Conservation (phyloP, 306 rosid genomes). For the Acacia melanoxylon region DNA sequence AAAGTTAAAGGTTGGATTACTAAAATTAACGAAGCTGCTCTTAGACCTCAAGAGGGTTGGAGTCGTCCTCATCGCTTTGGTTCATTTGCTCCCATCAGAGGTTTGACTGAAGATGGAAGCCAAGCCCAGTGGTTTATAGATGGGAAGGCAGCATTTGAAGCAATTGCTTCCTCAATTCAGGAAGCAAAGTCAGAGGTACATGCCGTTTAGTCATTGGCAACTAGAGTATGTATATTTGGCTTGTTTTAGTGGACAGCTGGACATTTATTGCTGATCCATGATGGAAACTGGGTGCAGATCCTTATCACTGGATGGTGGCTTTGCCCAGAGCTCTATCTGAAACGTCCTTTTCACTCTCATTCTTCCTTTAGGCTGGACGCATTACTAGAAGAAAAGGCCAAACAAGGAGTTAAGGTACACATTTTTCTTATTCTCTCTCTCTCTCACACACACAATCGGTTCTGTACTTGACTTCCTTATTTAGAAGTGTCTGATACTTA, state of each 20-base stretch:
- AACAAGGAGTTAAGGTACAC: conserved; percentile 93
- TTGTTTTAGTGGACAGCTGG: not conserved
- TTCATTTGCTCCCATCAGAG: conserved; percentile 95
- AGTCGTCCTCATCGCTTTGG: conserved; percentile 94
- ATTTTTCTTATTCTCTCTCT: not conserved
- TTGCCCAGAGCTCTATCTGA: conserved; percentile 89
- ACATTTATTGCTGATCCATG: conserved; percentile 17
- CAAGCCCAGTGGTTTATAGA: conserved; percentile 96
- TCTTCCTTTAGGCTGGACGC: conserved; percentile 74
- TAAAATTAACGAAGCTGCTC: conserved; percentile 86
- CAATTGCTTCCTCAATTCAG: conserved; percentile 89
- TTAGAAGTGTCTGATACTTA: conserved; percentile 16
- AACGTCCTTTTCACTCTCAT: conserved; percentile 74
- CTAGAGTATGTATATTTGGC: conserved; percentile 9
- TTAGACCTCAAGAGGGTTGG: conserved; percentile 94
- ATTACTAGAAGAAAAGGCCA: conserved; percentile 87
- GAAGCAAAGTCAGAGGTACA: conserved; percentile 93
- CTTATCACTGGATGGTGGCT: conserved; percentile 99
- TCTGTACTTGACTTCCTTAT: conserved; percentile 13
- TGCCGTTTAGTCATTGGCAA: conserved; percentile 23
- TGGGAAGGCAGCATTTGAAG: conserved; percentile 88
- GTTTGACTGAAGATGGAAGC: conserved; percentile 89
- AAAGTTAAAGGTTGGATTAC: conserved; percentile 90
- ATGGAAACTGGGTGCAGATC: conserved; percentile 67
- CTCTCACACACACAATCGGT: not conserved